These are phyloP conservation scores for Gyrodon lividus DNA, from an alignment of 768 basidiomycete species.

Conservation along the genomic window DNA sequence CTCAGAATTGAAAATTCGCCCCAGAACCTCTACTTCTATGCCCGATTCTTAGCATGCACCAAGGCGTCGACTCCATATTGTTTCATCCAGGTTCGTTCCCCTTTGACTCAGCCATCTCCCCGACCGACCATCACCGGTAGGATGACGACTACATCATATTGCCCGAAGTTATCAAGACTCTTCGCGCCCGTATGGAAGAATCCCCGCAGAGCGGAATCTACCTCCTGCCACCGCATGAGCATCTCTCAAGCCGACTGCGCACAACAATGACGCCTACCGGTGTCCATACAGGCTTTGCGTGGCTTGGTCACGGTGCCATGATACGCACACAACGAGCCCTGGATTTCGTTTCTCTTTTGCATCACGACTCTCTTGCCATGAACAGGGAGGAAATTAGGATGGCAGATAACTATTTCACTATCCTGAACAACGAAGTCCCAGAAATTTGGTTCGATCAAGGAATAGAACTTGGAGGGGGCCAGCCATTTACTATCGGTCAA, in stretches of 20 bases:
- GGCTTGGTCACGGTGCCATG: constrained; percentile 66
- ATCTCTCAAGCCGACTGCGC: constrained; percentile 52
- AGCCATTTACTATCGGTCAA: constrained; percentile 59
- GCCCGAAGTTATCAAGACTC: constrained; percentile 53
- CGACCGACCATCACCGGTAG: constrained; percentile 31
- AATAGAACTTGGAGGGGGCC: constrained; percentile 57
- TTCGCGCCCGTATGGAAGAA: constrained; percentile 41
- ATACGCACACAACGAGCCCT: constrained; percentile 42
- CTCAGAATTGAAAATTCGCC: constrained; percentile 58
- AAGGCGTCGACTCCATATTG: constrained; percentile 51
- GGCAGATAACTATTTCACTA: constrained; percentile 70
- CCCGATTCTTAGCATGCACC: constrained; percentile 58
- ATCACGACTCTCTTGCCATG: constrained; percentile 35
- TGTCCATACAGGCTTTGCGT: constrained; percentile 59
- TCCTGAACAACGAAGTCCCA: constrained; percentile 53
- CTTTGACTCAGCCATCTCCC: neutral
- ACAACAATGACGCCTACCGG: constrained; percentile 36
- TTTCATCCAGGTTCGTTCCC: constrained; percentile 54
- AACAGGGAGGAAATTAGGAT: constrained; percentile 54
- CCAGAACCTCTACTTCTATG: constrained; percentile 58
- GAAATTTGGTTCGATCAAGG: constrained; percentile 66
- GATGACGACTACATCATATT: constrained; percentile 68
- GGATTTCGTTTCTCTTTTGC: constrained; percentile 50
- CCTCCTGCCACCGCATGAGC: constrained; percentile 61
- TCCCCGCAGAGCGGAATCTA: constrained; percentile 39